phyloP scores from a whole-genome alignment of 225 moss, liverwort and hornwort genomes.

The Polytrichum commune region DNA sequence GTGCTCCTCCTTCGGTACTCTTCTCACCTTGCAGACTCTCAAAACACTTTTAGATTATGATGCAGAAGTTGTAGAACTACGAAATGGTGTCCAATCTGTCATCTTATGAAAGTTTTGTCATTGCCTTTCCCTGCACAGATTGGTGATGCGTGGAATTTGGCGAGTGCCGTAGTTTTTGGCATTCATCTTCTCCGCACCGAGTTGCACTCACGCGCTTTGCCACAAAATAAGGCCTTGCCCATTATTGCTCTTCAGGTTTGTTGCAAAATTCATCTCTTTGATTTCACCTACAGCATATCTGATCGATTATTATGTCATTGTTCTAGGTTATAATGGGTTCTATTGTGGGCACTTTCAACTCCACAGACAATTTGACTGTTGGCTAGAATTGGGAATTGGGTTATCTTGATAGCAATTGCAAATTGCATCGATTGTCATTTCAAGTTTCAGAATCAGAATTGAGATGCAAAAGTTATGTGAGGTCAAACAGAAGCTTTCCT shows the following conservation, averaged over 20 bases:
- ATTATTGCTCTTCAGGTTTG: conserved; percentile 72
- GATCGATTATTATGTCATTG: too few relatives aligned
- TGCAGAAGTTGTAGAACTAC: not conserved
- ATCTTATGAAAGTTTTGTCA: not conserved
- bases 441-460: too few relatives aligned
- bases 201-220: conserved; percentile 40
- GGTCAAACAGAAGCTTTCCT: too few relatives aligned
- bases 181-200: conserved; percentile 72
- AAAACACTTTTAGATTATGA: not conserved
- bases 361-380: too few relatives aligned
- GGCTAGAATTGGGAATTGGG: too few relatives aligned
- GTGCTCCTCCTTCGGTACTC: conserved; percentile 56
- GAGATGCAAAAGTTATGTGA: too few relatives aligned
- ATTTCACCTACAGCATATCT: too few relatives aligned
- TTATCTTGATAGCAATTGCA: too few relatives aligned
- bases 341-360: too few relatives aligned
- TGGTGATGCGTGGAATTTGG: conserved; percentile 77
- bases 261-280: not conserved
- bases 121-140: conserved; percentile 12
- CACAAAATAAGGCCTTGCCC: conserved; percentile 29
- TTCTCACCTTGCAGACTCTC: not conserved
- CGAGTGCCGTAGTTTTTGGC: conserved; percentile 74
- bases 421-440: too few relatives aligned
- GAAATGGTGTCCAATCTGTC: not conserved
- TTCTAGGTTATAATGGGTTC: too few relatives aligned